Conservation (phyloP, 768 basidiomycete genomes). For the Pholiota conissans region DNA sequence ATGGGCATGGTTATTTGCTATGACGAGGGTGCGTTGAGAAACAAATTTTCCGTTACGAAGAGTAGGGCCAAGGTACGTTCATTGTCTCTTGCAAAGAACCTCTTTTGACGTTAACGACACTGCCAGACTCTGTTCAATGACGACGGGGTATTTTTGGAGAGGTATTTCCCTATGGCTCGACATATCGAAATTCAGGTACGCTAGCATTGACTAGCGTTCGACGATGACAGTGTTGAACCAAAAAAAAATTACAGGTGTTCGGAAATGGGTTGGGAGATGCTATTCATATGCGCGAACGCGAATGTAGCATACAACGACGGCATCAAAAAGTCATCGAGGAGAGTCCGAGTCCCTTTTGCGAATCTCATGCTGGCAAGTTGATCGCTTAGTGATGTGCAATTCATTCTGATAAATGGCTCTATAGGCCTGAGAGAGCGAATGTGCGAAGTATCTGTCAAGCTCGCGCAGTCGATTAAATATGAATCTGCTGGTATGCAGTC, state of each 20-base stretch:
- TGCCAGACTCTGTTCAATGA: slow-evolving; percentile 47
- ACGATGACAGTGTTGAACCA: neutral
- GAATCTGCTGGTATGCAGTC: slow-evolving; percentile 55
- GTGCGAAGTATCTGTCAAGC: slow-evolving; percentile 50
- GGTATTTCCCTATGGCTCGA: slow-evolving; percentile 52
- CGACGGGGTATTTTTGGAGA: slow-evolving; percentile 57
- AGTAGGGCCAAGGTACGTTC: slow-evolving; percentile 46
- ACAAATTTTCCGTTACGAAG: slow-evolving; percentile 35
- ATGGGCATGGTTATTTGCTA: slow-evolving; percentile 63
- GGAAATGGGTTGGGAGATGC: slow-evolving; percentile 62
- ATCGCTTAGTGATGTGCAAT: no score
- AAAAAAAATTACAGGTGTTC: slow-evolving; percentile 60
- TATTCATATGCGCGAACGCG: slow-evolving; percentile 67
- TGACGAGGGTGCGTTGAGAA: slow-evolving; percentile 35
- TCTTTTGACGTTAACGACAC: neutral
- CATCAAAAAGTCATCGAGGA: slow-evolving; percentile 79
- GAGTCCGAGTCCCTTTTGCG: slow-evolving; percentile 60
- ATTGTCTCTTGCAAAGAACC: neutral
- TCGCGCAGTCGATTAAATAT: slow-evolving; percentile 53
- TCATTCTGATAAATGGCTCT: no score
- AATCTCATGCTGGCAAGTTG: slow-evolving; percentile 42
- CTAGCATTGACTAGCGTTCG: neutral
- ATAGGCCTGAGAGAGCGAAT: slow-evolving; percentile 47
- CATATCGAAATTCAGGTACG: slow-evolving; percentile 67
- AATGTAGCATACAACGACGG: slow-evolving; percentile 68